Evolutionary conservation across 768 basidiomycete genomes (phyloP).

Genomic region (Strobilomyces confusus): DNA sequence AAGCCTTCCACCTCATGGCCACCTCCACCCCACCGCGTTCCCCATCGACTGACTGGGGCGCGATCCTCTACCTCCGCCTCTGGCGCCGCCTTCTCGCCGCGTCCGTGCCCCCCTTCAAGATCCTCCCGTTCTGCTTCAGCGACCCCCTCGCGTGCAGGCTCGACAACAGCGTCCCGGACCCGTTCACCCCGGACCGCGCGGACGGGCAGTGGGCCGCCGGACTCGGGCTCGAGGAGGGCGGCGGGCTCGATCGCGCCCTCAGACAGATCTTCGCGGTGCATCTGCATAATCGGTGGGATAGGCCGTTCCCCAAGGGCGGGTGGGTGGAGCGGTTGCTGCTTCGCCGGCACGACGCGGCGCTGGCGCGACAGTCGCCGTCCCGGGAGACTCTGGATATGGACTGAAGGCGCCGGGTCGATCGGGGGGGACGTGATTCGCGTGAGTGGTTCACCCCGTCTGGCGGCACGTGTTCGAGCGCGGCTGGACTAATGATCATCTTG

Average conservation of each 20-base stretch:
- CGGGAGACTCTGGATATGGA: background rate
- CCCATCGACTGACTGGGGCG: constrained; percentile 91
- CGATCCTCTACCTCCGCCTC: constrained; percentile 85
- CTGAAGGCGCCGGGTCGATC: background rate
- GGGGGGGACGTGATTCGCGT: background rate
- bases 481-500: background rate
- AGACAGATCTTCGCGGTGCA: constrained; percentile 82
- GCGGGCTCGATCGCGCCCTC: constrained; percentile 57
- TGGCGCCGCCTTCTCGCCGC: constrained; percentile 78
- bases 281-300: constrained; percentile 95
- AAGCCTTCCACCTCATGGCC: constrained; percentile 90
- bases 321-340: constrained; percentile 86
- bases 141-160: constrained; percentile 87
- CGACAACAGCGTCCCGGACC: constrained; percentile 91
- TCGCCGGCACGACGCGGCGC: constrained; percentile 48
- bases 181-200: constrained; percentile 60
- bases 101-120: constrained; percentile 77
- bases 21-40: constrained; percentile 66
- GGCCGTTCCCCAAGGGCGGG: constrained; percentile 73
- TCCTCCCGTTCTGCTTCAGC: constrained; percentile 93
- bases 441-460: background rate
- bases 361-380: constrained; percentile 35
- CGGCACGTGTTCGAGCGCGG: background rate
- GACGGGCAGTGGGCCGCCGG: constrained; percentile 68
- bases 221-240: constrained; percentile 55